Base-by-base conservation (phyloP, 2,329 filamentous ascomycete species). In the Aspergillus sp. region DNA sequence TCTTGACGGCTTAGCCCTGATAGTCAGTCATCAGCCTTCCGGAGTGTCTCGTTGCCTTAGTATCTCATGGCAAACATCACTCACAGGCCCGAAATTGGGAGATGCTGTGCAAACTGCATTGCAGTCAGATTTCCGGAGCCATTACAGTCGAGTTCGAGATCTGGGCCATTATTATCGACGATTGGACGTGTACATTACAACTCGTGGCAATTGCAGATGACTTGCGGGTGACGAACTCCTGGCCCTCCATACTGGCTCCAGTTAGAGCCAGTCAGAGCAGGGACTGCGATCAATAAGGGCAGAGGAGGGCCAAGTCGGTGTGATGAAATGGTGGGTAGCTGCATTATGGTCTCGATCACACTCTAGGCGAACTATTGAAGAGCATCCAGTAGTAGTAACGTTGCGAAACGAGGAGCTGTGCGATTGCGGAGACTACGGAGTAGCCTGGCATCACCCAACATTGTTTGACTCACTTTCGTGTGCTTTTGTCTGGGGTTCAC, bases 261-360 rank as follows among this genome's bases (percentile, higher is more conserved):
- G 19, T 19, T 19, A 19, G 11, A 41, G 8, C 34, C 34, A 41
- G 15, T 41, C 9, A 41, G 34, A 41, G 15, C 15, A 41, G 9
- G 2, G 34, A 23, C 25, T 5, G 7, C 23, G 5, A 2, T 31
- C 31, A 11, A 13, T 23, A 15, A 31, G 50, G 3, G 23, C 43
- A 51, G 17, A 23, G 38, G 22, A 51, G 52, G 19, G 17, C 23
- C 22, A 25, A 34, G 22, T 57, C 50, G 49, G 49, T 61, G 59
- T 61, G 54, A 57, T 54, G 43, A 49, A 28, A 49, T 41, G 31
- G 54, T 28, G 45, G 38, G 45, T n/a, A 31, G 19, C 50, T 61
- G 59, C 59, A 61, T 56, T 51, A 17, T 55, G 25, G 17, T 57
- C 25, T 43, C 25, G 13, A 52, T 56, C 59, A 61, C 30, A 28